Evolutionary conservation across 208 protist species (phyloP).

Genomic region (Perkinsela sp.): DNA sequence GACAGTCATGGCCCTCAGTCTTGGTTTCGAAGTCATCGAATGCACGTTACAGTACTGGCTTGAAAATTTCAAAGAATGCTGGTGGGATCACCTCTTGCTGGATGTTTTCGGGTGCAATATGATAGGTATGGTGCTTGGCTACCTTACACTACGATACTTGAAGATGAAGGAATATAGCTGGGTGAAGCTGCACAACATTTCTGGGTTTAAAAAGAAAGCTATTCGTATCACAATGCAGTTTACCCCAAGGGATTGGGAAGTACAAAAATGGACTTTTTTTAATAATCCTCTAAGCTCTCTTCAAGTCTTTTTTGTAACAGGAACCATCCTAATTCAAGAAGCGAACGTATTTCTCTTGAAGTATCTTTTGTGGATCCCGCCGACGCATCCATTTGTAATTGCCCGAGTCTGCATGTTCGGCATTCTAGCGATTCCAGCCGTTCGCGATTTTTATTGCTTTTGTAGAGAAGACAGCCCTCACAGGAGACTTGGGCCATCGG

Average conservation of each 20-base stretch:
- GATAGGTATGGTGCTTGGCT: constrained; percentile 67
- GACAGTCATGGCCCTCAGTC: constrained; percentile 37
- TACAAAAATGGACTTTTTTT: constrained; percentile 65
- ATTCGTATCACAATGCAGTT: constrained; percentile 36
- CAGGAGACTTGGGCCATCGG: constrained; percentile 40
- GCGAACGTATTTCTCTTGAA: constrained; percentile 85
- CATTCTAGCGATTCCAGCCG: constrained; percentile 33
- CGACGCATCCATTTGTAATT: constrained; percentile 52
- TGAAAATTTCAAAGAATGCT: constrained; percentile 89
- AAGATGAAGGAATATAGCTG: constrained; percentile 42
- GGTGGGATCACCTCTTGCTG: constrained; percentile 84
- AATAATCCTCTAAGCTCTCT: constrained; percentile 26
- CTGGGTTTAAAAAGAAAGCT: constrained; percentile 19
- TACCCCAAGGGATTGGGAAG: constrained; percentile 35
- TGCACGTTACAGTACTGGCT: constrained; percentile 73
- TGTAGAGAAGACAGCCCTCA: constrained; percentile 21
- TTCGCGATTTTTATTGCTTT: constrained; percentile 75
- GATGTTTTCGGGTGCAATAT: constrained; percentile 82
- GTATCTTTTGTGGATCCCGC: constrained; percentile 60
- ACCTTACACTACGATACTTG: constrained; percentile 20
- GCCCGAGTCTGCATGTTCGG: constrained; percentile 51
- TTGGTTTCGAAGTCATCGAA: constrained; percentile 81
- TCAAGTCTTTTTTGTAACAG: constrained; percentile 23
- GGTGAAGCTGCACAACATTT: constrained; percentile 27
- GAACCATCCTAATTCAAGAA: constrained; percentile 61